phyloP scores from a whole-genome alignment of 164 flowering plant species.

The Piper longum region DNA sequence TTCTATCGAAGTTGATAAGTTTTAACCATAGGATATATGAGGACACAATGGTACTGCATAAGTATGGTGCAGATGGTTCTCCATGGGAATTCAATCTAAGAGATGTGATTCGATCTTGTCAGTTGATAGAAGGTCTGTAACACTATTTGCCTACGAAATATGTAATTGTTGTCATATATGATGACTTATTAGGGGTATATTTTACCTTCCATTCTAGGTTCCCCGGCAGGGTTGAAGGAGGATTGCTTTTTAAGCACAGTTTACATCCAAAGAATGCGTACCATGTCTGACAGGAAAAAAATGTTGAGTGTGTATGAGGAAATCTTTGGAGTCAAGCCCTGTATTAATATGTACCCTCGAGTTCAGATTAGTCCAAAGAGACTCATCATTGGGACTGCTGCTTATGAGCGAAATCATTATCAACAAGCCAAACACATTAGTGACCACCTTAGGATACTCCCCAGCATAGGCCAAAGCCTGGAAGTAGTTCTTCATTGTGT shows the following conservation, averaged over 20 bases:
- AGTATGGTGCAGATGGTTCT: constrained; percentile 74
- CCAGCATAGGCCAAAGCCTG: constrained; percentile 54
- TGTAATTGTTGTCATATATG: too few relatives aligned
- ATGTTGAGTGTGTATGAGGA: constrained; percentile 57
- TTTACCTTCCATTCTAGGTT: constrained; percentile 23
- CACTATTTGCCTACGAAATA: too few relatives aligned
- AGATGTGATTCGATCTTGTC: constrained; percentile 85
- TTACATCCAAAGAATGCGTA: constrained; percentile 89
- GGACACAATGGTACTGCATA: constrained; percentile 56
- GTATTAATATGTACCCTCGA: constrained; percentile 51
- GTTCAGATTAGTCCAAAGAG: constrained; percentile 37
- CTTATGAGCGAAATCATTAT: constrained; percentile 29
- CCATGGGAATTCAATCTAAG: constrained; percentile 99
- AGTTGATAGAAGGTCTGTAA: constrained; percentile 26
- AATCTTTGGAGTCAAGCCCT: constrained; percentile 50
- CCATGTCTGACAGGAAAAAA: constrained; percentile 51
- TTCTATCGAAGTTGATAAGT: constrained; percentile 47
- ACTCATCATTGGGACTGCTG: constrained; percentile 45
- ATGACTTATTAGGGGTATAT: too few relatives aligned
- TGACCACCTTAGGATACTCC: constrained; percentile 49
- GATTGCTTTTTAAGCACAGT: constrained; percentile 55
- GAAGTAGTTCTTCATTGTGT: constrained; percentile 72
- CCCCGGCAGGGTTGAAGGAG: constrained; percentile 29
- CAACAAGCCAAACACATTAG: constrained; percentile 20
- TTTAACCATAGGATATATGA: constrained; percentile 65